These are phyloP conservation scores for Polytolypa hystricis DNA, from an alignment of 2,329 filamentous ascomycete genomes.

Conservation along the genomic window DNA sequence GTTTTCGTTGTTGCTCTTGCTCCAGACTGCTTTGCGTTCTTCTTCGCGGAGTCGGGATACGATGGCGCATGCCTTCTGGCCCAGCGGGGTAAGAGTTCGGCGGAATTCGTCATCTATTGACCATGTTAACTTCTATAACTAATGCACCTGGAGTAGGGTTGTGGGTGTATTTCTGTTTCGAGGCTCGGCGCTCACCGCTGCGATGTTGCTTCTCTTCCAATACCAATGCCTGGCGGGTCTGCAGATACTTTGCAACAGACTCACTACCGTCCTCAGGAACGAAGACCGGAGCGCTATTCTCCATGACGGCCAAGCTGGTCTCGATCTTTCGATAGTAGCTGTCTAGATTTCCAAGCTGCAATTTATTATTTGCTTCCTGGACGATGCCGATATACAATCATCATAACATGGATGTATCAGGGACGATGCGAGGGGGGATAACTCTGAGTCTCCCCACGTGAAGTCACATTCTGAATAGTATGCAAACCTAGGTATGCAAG, in stretches of 20 bases:
- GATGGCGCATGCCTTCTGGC: conserved; percentile 64
- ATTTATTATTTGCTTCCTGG: no score
- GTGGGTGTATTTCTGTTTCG: background rate
- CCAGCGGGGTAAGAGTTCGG: conserved; percentile 61
- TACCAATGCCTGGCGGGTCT: conserved; percentile 7
- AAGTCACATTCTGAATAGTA: no score
- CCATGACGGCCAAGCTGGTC: no score
- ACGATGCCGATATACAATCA: no score
- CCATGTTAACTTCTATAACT: background rate
- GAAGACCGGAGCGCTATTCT: background rate
- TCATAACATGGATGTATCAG: no score
- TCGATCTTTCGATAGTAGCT: no score
- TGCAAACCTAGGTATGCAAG: no score
- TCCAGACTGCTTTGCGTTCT: conserved; percentile 70
- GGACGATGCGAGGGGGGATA: no score
- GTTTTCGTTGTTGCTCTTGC: conserved; percentile 57
- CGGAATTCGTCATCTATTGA: conserved; percentile 22
- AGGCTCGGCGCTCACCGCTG: conserved; percentile 7
- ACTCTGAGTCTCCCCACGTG: no score
- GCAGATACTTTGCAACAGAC: conserved; percentile 4
- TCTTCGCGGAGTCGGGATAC: conserved; percentile 67
- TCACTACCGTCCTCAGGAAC: conserved; percentile 3
- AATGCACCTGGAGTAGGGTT: background rate
- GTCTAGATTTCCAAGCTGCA: no score
- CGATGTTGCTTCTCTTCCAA: conserved; percentile 8